Conservation (phyloP, 148 eudicot genomes). For the Talinum fruticosum region DNA sequence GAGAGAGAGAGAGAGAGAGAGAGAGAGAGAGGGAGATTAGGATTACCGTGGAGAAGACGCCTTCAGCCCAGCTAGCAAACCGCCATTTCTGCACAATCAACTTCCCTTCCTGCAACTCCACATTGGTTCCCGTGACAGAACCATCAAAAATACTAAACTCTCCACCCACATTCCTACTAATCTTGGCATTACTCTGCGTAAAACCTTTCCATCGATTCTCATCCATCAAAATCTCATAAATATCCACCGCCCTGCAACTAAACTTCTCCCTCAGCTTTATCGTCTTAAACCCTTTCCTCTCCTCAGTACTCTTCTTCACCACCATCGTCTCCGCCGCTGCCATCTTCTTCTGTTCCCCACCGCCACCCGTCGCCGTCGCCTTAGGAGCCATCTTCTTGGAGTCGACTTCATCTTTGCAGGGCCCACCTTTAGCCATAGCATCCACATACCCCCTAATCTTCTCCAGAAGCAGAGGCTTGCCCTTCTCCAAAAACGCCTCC, state of each 20-base stretch:
- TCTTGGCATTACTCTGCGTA: constrained; percentile 88
- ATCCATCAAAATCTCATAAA: constrained; percentile 93
- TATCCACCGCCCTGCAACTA: constrained; percentile 64
- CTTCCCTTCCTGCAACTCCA: constrained; percentile 77
- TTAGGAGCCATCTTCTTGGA: constrained; percentile 42
- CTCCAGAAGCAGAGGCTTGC: constrained; percentile 56
- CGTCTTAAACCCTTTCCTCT: constrained; percentile 75
- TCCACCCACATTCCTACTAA: constrained; percentile 88
- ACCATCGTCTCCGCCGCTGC: constrained; percentile 19
- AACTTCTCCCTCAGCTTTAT: constrained; percentile 81
- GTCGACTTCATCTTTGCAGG: constrained; percentile 72
- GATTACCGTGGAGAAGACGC: constrained; percentile 68
- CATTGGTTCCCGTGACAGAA: constrained; percentile 68
- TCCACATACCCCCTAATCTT: constrained; percentile 64
- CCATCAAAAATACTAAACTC: constrained; percentile 88
- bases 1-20: background rate
- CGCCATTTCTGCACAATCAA: constrained; percentile 96
- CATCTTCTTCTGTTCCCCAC: constrained; percentile 27
- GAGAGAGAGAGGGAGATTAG: background rate
- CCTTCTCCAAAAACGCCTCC: constrained; percentile 56
- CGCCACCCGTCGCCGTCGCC: constrained; percentile 15
- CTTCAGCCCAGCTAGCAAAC: constrained; percentile 93
- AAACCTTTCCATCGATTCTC: constrained; percentile 98
- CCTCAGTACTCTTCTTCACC: constrained; percentile 32
- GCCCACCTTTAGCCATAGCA: constrained; percentile 86